Evolutionary conservation across 2,329 filamentous ascomycete species (phyloP), one percentile per base, ranked within the genome.

Genomic region (Calonectria pseudoturangicola): DNA sequence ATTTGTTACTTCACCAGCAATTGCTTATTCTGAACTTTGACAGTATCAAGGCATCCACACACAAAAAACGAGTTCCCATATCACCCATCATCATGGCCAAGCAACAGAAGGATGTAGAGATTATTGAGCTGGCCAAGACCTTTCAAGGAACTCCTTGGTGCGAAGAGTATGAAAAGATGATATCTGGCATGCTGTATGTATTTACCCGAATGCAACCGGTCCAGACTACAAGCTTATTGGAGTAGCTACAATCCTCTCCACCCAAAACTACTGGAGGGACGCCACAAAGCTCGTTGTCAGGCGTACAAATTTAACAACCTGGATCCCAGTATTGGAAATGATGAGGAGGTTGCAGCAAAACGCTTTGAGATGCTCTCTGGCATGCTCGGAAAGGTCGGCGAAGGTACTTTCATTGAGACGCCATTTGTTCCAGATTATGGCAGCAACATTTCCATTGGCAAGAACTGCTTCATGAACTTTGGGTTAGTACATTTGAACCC

Each of bases 401-500:
- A 21, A 2, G 88, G 88, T 0, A 86, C 84, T 28, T 89, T 88
- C 73, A 88, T 93, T 43, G 92, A 93, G 76, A 89, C 91, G 0
- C 91, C 92, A 0, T 85, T 93, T 70, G 86, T 85, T 43, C 86
- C 93, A 45, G 92, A 93, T 79, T 93, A 93, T 70, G 92, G 92
- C 1, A 90, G 89, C 80, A 94, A 93, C 77, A 88, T 93, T 74
- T 86, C 84, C 5, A 85, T 93, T 0, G 92, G 92, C 9, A 85
- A 89, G 48, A 85, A 87, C n/a, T 92, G 92, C 79, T 94, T 93
- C 77, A 86, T 91, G 62, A 92, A 92, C 74, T 84, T 84, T 68
- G 83, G 83, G 83, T 84, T 65, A 18, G 41, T 45, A 54, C 77
- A 54, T 3, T 3, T 10, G 30, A 2, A 9, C 18, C 21, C 3